Conservation (phyloP, 2,329 filamentous ascomycete species). For the Leptosphaerulina australis region DNA sequence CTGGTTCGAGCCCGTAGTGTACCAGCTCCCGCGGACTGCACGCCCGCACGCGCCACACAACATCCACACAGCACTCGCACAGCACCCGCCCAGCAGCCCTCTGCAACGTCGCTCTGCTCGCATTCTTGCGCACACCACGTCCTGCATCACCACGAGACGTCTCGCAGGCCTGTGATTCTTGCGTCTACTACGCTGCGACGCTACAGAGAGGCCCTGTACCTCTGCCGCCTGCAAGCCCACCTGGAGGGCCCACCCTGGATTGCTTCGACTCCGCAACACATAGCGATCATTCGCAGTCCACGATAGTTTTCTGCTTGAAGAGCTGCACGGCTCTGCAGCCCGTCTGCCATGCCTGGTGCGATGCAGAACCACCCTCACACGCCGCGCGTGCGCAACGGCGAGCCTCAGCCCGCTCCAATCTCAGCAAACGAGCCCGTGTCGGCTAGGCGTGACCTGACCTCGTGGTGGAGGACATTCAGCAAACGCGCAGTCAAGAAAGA, state of each 20-base stretch:
- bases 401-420: conserved; percentile 52
- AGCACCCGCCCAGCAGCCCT: conserved; percentile 3
- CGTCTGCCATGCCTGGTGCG: conserved; percentile 48
- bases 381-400: conserved; percentile 52
- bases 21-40: conserved; percentile 12
- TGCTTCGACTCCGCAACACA: conserved; percentile 25
- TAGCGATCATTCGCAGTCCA: conserved; percentile 23
- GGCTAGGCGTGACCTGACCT: conserved; percentile 84
- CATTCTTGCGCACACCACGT: conserved; percentile 1
- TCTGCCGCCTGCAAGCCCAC: conserved; percentile 34
- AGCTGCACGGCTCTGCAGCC: conserved; percentile 35
- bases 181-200: conserved; percentile 22
- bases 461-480: conserved; percentile 96
- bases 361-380: conserved; percentile 47
- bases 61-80: too few relatives aligned
- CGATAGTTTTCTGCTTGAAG: conserved; percentile 26
- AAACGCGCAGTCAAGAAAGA: conserved; percentile 66
- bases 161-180: conserved; percentile 18
- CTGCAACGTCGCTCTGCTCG: conserved; percentile 8
- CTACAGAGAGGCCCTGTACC: conserved; percentile 28
- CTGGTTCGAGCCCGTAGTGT: conserved; percentile 26
- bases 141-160: conserved; percentile 10
- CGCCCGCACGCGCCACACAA: conserved; percentile 8
- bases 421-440: conserved; percentile 70
- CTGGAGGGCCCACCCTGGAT: conserved; percentile 29